Conservation (phyloP, 352 stramenopile species). For the Phytopythium ostracodes region DNA sequence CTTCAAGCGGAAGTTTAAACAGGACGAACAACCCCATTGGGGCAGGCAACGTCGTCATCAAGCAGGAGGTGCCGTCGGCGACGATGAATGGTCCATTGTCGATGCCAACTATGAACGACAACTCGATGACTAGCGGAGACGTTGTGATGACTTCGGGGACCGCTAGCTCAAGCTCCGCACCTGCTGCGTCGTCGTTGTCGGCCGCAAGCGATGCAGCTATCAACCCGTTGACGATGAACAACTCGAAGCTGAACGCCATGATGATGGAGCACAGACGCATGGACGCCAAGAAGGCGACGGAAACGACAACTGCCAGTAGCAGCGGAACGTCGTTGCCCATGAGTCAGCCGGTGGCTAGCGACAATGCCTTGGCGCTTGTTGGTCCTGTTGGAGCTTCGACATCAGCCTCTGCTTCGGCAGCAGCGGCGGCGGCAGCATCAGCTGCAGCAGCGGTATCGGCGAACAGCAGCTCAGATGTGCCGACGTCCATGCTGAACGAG, state of each 20-base stretch:
- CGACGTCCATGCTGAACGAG: constrained; percentile 85
- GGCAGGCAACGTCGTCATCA: background rate
- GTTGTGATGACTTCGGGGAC: background rate
- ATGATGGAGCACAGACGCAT: constrained; percentile 78
- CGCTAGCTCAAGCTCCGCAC: background rate
- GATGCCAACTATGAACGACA: constrained; percentile 2
- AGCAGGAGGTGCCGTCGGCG: constrained; percentile 7
- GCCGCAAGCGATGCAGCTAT: constrained; percentile 31
- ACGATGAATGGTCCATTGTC: background rate
- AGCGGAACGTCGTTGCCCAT: background rate
- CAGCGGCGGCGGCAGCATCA: constrained; percentile 4
- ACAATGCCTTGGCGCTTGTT: background rate
- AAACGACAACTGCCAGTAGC: constrained; percentile 2
- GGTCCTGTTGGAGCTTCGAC: background rate
- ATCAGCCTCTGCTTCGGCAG: background rate
- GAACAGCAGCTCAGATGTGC: constrained; percentile 34
- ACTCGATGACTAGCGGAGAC: background rate
- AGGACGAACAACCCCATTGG: background rate
- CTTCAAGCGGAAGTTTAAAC: background rate
- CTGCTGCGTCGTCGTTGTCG: constrained; percentile 4
- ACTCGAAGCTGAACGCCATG: constrained; percentile 84
- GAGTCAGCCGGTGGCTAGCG: background rate
- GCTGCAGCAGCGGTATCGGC: constrained; percentile 16
- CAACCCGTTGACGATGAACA: constrained; percentile 79
- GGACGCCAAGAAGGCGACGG: constrained; percentile 36